Evolutionary conservation across 176 grass and related monocot genomes (phyloP).

Genomic region (Zoysia pacifica): DNA sequence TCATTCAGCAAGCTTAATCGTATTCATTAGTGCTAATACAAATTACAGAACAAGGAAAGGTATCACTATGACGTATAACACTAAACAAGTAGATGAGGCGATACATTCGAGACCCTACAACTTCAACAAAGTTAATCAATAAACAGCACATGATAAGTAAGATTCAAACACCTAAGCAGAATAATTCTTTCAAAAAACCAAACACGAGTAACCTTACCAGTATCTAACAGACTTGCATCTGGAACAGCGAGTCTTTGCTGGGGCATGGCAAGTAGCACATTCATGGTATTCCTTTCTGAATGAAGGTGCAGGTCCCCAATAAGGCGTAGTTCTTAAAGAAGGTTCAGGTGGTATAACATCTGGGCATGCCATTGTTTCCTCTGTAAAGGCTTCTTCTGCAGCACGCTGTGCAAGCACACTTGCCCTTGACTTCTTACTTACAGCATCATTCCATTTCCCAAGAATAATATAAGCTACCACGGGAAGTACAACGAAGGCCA

Average conservation of each 20-base stretch:
- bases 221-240: slow-evolving; percentile 99
- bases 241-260: slow-evolving; percentile 91
- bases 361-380: slow-evolving; percentile 69
- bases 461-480: slow-evolving; percentile 89
- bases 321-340: slow-evolving; percentile 58
- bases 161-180: background rate
- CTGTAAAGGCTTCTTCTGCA: slow-evolving; percentile 73
- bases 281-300: slow-evolving; percentile 68
- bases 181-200: slow-evolving; percentile 1
- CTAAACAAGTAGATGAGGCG: background rate
- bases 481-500: slow-evolving; percentile 81
- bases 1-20: background rate
- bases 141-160: slow-evolving; percentile 2
- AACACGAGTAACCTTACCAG: slow-evolving; percentile 61
- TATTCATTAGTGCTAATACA: slow-evolving; percentile 4
- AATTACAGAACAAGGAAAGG: background rate
- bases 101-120: background rate
- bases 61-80: background rate
- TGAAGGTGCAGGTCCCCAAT: slow-evolving; percentile 50
- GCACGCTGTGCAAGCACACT: slow-evolving; percentile 72
- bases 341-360: slow-evolving; percentile 54
- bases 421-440: slow-evolving; percentile 70
- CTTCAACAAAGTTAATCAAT: slow-evolving; percentile 15
- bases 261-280: slow-evolving; percentile 84
- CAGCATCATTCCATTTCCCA: slow-evolving; percentile 81